A percentile compares a stretch with the other conserved stretches of the same genome.
These are phyloP conservation scores for Paecilomyces fulvus DNA, from an alignment of 2,329 filamentous ascomycete genomes.

Conservation along the genomic window DNA sequence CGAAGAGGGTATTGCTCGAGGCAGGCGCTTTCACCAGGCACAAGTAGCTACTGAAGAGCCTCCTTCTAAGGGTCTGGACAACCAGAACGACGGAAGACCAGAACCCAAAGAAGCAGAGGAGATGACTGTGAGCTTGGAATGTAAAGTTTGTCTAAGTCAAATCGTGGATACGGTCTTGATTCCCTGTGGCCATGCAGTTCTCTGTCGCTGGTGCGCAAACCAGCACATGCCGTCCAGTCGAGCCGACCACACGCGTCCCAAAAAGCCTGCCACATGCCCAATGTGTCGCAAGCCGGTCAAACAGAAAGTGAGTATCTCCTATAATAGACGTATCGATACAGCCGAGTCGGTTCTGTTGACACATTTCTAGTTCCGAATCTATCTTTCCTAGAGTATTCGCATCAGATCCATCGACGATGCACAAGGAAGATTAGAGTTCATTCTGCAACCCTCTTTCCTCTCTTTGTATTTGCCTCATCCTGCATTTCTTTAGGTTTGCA, in stretches of 20 bases:
- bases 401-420: background rate
- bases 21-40: conserved; percentile 1
- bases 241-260: conserved; percentile 20
- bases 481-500: background rate
- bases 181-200: conserved; percentile 47
- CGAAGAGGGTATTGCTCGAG: conserved; percentile 3
- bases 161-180: conserved; percentile 44
- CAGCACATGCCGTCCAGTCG: conserved; percentile 39
- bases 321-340: background rate
- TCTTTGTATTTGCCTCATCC: background rate
- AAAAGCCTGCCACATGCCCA: conserved; percentile 14
- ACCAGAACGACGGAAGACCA: conserved; percentile 38
- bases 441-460: background rate
- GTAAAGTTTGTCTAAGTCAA: conserved; percentile 47
- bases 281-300: conserved; percentile 20
- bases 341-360: background rate
- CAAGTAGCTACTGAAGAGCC: background rate
- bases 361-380: conserved; percentile 3
- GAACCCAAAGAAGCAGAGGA: conserved; percentile 40
- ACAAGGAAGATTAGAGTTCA: background rate
- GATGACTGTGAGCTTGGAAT: conserved; percentile 43
- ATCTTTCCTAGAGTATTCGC: background rate
- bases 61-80: conserved; percentile 33
- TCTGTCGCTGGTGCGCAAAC: conserved; percentile 49
- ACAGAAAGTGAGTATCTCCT: conserved; percentile 16